Evolutionary conservation across 371 early-diverging fungal species (phyloP), one percentile per base, ranked within the genome.

Genomic region (Mucor mucedo): DNA sequence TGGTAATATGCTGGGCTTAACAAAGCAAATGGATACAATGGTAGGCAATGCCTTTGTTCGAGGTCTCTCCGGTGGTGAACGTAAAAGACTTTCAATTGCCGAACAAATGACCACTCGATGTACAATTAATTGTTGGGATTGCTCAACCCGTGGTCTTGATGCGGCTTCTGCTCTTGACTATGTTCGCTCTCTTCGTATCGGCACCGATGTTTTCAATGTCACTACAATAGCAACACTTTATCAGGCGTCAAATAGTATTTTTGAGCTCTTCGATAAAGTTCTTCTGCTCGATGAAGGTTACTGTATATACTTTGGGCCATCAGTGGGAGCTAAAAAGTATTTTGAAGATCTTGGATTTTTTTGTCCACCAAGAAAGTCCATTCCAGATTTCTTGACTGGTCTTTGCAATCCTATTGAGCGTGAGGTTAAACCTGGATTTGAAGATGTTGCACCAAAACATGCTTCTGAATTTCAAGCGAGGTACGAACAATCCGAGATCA

Each of bases 101-200:
- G 90, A 90, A 72, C 92, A 95, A 71, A 87, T 96, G 59, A 86
- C 94, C 4, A 84, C 90, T 10, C 78, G 81, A 35, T 88, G 89
- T 29, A 72, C 86, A 3, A 76, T 93, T 58, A 86, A 88, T 60
- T 84, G 91, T 66, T 89, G 93, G 84, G 95, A 95, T 66, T 93
- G 93, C 32, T 89, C 92, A n/a, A 93, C 93, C 0, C 86, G 89
- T 65, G 96, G 97, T 55, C 78, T 98, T 14, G 98, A 98, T 80
- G 86, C 93, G 14, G 89, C 93, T 40, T 93, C 91, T 16, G 94
- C 97, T n/a, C 78, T 92, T 1, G 91, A 91, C 66, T 89, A 90
- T 55, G 78, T 87, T 13, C 78, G 85, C 55, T 85, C 87, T 5
- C 70, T 93, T 8, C 83, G 89, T 52, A 85, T 89, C 41, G 76